These are phyloP conservation scores for Fusarium chuoi DNA, from an alignment of 2,329 filamentous ascomycete genomes.

Conservation along the genomic window DNA sequence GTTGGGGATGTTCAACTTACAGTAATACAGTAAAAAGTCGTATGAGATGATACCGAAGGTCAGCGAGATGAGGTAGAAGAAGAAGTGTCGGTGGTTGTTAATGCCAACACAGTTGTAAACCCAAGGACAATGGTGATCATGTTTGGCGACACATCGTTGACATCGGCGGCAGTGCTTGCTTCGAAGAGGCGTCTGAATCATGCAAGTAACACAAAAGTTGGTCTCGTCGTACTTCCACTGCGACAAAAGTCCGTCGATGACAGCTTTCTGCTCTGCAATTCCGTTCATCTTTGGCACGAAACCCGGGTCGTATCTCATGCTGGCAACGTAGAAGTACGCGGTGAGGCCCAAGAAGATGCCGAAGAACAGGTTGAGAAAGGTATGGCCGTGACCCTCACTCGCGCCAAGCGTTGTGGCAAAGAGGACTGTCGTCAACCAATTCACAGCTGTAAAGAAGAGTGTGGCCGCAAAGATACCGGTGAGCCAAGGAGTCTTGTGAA, in stretches of 20 bases:
- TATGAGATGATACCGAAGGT: constrained; percentile 79
- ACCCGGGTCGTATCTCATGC: constrained; percentile 90
- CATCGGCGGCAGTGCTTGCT: constrained; percentile 97
- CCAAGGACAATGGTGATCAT: constrained; percentile 99
- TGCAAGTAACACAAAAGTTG: constrained; percentile 94
- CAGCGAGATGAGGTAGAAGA: constrained; percentile 85
- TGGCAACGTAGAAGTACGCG: constrained; percentile 85
- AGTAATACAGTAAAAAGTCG: constrained; percentile 77
- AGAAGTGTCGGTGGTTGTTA: constrained; percentile 96
- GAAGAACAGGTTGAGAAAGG: constrained; percentile 84
- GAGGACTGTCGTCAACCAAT: constrained; percentile 76
- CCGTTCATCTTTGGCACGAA: constrained; percentile 92
- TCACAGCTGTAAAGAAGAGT: constrained; percentile 80
- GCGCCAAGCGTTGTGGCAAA: constrained; percentile 36
- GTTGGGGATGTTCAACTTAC: constrained; percentile 58
- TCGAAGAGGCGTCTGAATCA: constrained; percentile 90
- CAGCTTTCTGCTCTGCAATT: constrained; percentile 87
- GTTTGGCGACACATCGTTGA: constrained; percentile 91
- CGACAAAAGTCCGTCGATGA: constrained; percentile 86
- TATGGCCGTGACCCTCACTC: constrained; percentile 56
- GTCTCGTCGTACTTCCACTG: constrained; percentile 92
- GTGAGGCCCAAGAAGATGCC: constrained; percentile 71
- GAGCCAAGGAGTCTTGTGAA: constrained; percentile 95
- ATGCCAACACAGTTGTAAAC: constrained; percentile 95
- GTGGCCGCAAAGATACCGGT: constrained; percentile 92